Conservation (phyloP, 345 rosid genomes). For the Citrus unshiu region DNA sequence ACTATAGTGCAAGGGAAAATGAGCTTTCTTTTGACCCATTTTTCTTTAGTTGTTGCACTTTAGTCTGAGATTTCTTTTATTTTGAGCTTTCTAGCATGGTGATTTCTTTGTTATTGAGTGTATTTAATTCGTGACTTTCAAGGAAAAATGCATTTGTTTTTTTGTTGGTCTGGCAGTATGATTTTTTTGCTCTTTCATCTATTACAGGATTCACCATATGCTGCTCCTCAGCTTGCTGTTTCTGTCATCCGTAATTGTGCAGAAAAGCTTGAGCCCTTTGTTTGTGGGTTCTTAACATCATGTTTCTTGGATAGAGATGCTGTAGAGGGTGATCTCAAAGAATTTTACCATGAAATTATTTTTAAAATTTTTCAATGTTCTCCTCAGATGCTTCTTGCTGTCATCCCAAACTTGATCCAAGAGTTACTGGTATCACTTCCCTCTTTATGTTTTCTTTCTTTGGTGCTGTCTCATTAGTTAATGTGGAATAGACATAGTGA, state of each 20-base stretch:
- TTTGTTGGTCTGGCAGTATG: not conserved
- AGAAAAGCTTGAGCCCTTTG: slow-evolving; percentile 64
- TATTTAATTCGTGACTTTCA: not conserved
- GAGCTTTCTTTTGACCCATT: not conserved
- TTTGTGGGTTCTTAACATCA: slow-evolving; percentile 70
- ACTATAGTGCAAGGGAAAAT: not conserved
- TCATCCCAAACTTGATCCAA: slow-evolving; percentile 68
- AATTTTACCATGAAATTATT: slow-evolving; percentile 76
- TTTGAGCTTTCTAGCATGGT: not conserved
- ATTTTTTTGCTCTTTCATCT: slow-evolving; percentile 3
- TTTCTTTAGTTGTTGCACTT: not conserved
- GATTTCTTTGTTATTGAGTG: not conserved
- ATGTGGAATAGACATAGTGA: not conserved
- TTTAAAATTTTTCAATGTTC: slow-evolving; percentile 61
- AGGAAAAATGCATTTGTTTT: not conserved
- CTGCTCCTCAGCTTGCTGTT: slow-evolving; percentile 69
- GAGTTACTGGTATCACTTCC: slow-evolving; percentile 63
- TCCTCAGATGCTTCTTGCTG: slow-evolving; percentile 73
- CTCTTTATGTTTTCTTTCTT: slow-evolving; percentile 6
- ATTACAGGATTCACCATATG: slow-evolving; percentile 48
- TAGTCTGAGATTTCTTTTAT: not conserved
- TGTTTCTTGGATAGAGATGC: slow-evolving; percentile 71
- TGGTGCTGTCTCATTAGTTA: not conserved
- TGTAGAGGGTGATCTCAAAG: slow-evolving; percentile 59
- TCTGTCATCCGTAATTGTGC: slow-evolving; percentile 69